Conservation (phyloP, 2,329 filamentous ascomycete species). For the Ophiostoma montium region DNA sequence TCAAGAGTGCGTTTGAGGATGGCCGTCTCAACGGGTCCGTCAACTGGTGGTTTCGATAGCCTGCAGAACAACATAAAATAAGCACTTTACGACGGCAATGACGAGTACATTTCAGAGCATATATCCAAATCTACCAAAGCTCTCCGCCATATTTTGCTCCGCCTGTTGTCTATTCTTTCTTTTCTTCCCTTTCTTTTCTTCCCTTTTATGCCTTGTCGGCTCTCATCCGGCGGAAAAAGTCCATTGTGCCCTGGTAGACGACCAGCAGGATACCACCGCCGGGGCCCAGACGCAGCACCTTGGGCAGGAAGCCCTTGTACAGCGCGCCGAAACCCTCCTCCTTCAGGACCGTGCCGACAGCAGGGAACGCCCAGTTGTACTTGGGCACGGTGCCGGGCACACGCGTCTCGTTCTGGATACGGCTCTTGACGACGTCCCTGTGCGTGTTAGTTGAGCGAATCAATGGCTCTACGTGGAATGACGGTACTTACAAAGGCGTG, state of each 20-base stretch:
- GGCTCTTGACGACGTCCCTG: constrained; percentile 77
- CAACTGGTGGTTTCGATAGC: constrained; percentile 64
- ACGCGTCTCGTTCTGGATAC: constrained; percentile 88
- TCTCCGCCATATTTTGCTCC: background rate
- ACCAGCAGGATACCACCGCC: constrained; percentile 61
- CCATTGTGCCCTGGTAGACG: constrained; percentile 77
- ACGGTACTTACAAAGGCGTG: constrained; percentile 76
- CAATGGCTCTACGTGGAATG: constrained; percentile 29
- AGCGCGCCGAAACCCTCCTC: constrained; percentile 87
- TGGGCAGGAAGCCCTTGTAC: constrained; percentile 96
- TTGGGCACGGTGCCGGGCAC: constrained; percentile 70
- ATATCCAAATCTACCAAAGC: no score
- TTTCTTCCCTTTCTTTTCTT: background rate
- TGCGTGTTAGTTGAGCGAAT: background rate
- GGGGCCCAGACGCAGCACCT: constrained; percentile 68
- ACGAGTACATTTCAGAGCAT: no score
- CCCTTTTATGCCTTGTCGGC: constrained; percentile 13
- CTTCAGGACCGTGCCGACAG: constrained; percentile 70
- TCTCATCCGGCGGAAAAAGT: constrained; percentile 67
- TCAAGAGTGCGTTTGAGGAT: constrained; percentile 43
- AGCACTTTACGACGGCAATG: no score
- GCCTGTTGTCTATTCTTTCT: background rate
- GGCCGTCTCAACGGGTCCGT: constrained; percentile 29
- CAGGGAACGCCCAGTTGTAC: constrained; percentile 97
- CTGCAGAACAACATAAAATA: no score